Conservation (phyloP, 331 rosid species). For the Dryas integrifolia region DNA sequence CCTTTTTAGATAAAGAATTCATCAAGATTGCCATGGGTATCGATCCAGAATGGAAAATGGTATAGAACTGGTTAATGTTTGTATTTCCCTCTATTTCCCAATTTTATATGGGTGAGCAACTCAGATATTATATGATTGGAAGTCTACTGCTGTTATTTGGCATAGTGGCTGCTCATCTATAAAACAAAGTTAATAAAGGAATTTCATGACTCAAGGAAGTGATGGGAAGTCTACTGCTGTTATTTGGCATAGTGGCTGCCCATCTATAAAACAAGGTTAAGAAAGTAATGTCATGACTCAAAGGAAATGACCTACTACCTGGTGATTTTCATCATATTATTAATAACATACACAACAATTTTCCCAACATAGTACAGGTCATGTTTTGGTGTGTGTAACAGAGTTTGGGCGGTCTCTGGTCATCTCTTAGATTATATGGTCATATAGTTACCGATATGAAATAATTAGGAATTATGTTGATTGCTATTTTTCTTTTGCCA, state of each 20-base stretch:
- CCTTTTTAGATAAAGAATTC: conserved; percentile 86
- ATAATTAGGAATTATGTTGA: neutral
- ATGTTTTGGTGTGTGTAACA: neutral
- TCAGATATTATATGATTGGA: conserved; percentile 4
- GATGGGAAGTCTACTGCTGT: neutral
- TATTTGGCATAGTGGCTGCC: neutral
- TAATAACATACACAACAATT: neutral
- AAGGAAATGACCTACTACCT: neutral
- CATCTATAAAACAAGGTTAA: neutral
- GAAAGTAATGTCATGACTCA: neutral
- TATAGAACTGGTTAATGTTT: conserved; percentile 26
- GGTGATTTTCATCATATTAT: neutral
- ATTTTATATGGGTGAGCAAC: conserved; percentile 14
- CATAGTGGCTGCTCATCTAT: neutral
- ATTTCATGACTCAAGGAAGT: neutral
- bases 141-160: neutral
- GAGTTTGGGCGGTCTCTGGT: conserved; percentile 2
- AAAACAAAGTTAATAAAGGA: neutral
- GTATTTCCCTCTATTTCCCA: conserved; percentile 6
- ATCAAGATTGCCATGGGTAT: conserved; percentile 68
- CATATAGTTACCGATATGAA: neutral
- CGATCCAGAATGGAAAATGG: conserved; percentile 97
- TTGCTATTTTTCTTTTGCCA: neutral
- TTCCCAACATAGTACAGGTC: neutral
- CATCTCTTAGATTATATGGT: conserved; percentile 5